A percentile compares a stretch with the other conserved stretches of the same genome.
Conservation (phyloP, 768 basidiomycete species). For the Coprinopsis marcescibilis region DNA sequence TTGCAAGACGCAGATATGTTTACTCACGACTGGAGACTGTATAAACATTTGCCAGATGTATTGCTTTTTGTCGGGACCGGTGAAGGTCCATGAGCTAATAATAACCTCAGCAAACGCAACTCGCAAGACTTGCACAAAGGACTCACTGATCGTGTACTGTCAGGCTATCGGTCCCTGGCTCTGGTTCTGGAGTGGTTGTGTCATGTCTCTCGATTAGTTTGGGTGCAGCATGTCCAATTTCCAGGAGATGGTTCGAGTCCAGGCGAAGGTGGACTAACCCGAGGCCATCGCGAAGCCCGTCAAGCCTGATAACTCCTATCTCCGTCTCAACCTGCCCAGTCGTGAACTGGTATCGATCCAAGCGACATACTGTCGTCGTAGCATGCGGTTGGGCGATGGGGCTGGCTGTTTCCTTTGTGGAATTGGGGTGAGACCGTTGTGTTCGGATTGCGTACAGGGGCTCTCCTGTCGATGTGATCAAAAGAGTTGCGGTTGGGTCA, state of each 20-base stretch:
- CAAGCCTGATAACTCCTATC: slow-evolving; percentile 26
- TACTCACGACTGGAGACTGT: slow-evolving; percentile 29
- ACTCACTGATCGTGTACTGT: slow-evolving; percentile 18
- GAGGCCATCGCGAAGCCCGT: slow-evolving; percentile 16
- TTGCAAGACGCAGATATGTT: background rate
- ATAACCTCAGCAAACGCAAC: background rate
- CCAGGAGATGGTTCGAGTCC: slow-evolving; percentile 15
- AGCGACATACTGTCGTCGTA: background rate
- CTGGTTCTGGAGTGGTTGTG: background rate
- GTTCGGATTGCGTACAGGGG: slow-evolving; percentile 30
- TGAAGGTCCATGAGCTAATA: slow-evolving; percentile 33
- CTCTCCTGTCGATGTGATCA: slow-evolving; percentile 27
- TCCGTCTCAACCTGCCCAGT: slow-evolving; percentile 26
- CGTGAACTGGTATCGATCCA: background rate
- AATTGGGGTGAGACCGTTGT: slow-evolving; percentile 5
- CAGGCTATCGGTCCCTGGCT: background rate
- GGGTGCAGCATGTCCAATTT: background rate
- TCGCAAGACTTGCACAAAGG: background rate
- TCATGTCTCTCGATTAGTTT: background rate
- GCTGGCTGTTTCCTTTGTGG: background rate
- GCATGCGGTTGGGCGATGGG: background rate
- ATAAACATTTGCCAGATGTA: slow-evolving; percentile 36
- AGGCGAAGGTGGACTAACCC: slow-evolving; percentile 12
- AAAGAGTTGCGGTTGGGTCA: slow-evolving; percentile 30
- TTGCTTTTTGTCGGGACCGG: slow-evolving; percentile 25